Conservation (phyloP, 371 early-diverging fungal genomes). For the Mucor plumbeus region DNA sequence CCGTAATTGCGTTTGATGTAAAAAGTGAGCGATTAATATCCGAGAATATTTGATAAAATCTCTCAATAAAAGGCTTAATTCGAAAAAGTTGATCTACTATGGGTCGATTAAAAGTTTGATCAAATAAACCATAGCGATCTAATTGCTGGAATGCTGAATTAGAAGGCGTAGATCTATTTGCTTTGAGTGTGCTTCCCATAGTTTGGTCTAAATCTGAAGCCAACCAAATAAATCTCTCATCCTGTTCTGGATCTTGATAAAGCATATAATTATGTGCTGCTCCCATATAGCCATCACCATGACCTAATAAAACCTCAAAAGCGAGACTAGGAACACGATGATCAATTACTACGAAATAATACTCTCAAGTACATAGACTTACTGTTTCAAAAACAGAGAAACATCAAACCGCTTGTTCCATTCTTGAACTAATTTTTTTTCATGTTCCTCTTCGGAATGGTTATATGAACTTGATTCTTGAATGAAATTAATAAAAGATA, state of each 20-base stretch:
- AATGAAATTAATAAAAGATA: conserved; percentile 47
- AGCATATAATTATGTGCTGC: conserved; percentile 46
- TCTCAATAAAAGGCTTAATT: conserved; percentile 19
- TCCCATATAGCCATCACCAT: conserved; percentile 44
- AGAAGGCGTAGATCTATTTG: background rate
- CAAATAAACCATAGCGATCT: conserved; percentile 31
- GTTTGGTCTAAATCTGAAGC: conserved; percentile 46
- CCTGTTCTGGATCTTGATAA: conserved; percentile 33
- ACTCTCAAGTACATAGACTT: background rate
- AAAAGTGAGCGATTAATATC: conserved; percentile 22
- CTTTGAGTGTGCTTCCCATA: conserved; percentile 38
- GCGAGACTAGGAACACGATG: conserved; percentile 20
- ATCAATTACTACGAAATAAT: background rate
- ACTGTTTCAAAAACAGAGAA: conserved; percentile 51
- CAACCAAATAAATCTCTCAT: conserved; percentile 34
- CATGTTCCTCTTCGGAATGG: background rate
- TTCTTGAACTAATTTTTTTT: conserved; percentile 12
- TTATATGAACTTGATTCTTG: conserved; percentile 11
- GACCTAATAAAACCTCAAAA: conserved; percentile 41
- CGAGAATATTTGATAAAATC: conserved; percentile 23
- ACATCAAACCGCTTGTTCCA: conserved; percentile 52
- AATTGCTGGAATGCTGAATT: conserved; percentile 5
- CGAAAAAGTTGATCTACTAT: conserved; percentile 27
- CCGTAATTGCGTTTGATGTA: background rate
- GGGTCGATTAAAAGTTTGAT: conserved; percentile 21